Evolutionary conservation across 768 basidiomycete species (phyloP).

Genomic region (Clitopilus passeckerianus): DNA sequence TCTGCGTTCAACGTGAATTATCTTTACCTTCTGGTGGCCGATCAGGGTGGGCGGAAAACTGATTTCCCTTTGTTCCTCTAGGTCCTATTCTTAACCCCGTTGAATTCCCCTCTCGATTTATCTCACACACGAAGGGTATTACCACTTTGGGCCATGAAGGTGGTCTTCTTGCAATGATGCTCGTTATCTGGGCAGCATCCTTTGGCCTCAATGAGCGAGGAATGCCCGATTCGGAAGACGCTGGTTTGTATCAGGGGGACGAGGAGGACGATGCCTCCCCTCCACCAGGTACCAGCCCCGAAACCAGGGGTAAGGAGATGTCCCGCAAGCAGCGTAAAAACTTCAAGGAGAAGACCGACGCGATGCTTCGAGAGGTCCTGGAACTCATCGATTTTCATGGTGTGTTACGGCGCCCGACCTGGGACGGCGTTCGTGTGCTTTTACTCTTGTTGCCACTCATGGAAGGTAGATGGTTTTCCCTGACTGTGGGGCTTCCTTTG

Average conservation of each 20-base stretch:
- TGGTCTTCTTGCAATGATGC: conserved; percentile 68
- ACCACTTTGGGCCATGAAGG: conserved; percentile 67
- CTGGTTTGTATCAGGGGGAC: conserved; percentile 9
- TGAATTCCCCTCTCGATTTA: conserved; percentile 74
- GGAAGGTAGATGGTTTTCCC: conserved; percentile 52
- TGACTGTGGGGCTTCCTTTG: not conserved
- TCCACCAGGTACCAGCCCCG: conserved; percentile 1
- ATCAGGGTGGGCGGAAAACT: not conserved
- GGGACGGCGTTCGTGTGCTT: conserved; percentile 83
- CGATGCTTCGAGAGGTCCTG: conserved; percentile 74
- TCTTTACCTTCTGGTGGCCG: conserved; percentile 2
- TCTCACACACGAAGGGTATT: conserved; percentile 58
- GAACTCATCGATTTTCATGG: conserved; percentile 77
- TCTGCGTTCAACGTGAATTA: conserved; percentile 72
- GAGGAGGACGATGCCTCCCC: conserved; percentile 14
- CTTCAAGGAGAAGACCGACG: conserved; percentile 52
- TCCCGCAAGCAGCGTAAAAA: conserved; percentile 30
- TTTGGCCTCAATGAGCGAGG: conserved; percentile 86
- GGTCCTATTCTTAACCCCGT: conserved; percentile 82
- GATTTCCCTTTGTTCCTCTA: conserved; percentile 22
- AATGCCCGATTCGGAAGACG: conserved; percentile 33
- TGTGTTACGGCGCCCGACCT: conserved; percentile 73
- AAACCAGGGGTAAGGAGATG: conserved; percentile 19
- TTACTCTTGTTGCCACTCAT: conserved; percentile 79
- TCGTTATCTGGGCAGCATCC: conserved; percentile 87